Conservation (phyloP, 2,329 filamentous ascomycete species). For the Fusarium torulosum region DNA sequence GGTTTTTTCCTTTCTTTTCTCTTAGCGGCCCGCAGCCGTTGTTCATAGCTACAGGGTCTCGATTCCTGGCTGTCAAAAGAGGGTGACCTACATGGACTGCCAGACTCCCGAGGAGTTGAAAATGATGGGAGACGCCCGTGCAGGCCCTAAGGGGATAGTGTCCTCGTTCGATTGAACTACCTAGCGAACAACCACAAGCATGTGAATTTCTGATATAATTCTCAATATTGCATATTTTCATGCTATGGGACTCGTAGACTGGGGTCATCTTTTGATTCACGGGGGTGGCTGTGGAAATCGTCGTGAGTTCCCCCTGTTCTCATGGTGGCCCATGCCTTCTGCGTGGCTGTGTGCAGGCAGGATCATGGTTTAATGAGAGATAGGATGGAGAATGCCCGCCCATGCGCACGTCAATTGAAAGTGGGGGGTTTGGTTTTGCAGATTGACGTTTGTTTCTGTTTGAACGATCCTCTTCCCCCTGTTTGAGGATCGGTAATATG, state of each 20-base stretch:
- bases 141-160: not conserved
- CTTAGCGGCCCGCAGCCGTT: slow-evolving; percentile 19
- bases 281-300: slow-evolving; percentile 27
- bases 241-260: slow-evolving; percentile 5
- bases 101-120: not conserved
- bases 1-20: slow-evolving; percentile 2
- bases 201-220: not conserved
- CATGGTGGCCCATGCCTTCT: slow-evolving; percentile 7
- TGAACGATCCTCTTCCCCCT: not conserved
- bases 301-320: not conserved
- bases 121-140: not conserved
- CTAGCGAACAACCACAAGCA: not conserved
- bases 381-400: slow-evolving; percentile 8
- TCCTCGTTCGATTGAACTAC: not conserved
- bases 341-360: not conserved
- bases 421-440: not conserved
- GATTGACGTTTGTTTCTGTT: slow-evolving; percentile 7
- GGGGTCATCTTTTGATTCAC: slow-evolving; percentile 3
- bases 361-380: slow-evolving; percentile 15
- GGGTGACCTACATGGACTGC: not conserved
- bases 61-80: not conserved
- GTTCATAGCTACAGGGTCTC: slow-evolving; percentile 12
- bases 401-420: slow-evolving; percentile 4
- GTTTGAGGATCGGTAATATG: slow-evolving; percentile 6
- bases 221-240: not conserved